A percentile compares a stretch with the other conserved stretches of the same genome.
Evolutionary conservation across 495 filamentous ascomycete genomes (phyloP).

Genomic region (Penicillium mononematosum): DNA sequence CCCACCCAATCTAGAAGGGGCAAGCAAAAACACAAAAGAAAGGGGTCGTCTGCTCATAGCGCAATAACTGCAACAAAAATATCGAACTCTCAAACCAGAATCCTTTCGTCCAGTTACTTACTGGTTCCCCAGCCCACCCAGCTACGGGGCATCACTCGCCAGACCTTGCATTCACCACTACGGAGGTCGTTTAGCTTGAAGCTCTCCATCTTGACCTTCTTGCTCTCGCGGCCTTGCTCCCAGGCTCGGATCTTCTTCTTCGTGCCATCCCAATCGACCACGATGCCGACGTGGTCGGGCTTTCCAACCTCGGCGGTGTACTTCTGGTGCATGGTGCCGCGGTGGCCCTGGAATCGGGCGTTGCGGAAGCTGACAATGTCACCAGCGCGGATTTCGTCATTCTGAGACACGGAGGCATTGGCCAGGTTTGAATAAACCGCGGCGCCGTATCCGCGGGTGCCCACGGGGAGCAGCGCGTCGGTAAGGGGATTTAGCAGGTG

Average conservation of each 20-base stretch:
- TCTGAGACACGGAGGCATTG: constrained; percentile 84
- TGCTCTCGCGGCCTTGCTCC: constrained; percentile 94
- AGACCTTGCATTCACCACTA: constrained; percentile 95
- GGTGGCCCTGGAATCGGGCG: constrained; percentile 92
- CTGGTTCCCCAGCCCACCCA: constrained; percentile 82
- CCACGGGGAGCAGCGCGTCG: constrained; percentile 75
- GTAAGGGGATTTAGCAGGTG: constrained; percentile 74
- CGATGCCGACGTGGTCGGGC: constrained; percentile 91
- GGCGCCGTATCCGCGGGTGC: constrained; percentile 84
- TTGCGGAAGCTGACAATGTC: constrained; percentile 95
- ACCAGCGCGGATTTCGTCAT: constrained; percentile 91
- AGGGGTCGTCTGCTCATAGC: constrained; percentile 16
- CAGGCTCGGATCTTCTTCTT: constrained; percentile 96
- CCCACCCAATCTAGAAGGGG: constrained; percentile 20
- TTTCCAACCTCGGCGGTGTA: constrained; percentile 87
- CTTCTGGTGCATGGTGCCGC: constrained; percentile 91
- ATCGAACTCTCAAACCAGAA: constrained; percentile 1
- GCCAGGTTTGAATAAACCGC: constrained; percentile 91
- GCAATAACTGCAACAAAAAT: constrained; percentile 1
- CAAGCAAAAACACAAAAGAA: constrained; percentile 13
- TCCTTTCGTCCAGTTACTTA: constrained; percentile 32
- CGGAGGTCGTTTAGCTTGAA: constrained; percentile 89
- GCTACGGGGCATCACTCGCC: constrained; percentile 86
- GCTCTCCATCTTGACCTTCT: constrained; percentile 90
- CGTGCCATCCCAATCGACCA: constrained; percentile 97